Conservation (phyloP, 140 eudicot species). For the Flaveria floridana region DNA sequence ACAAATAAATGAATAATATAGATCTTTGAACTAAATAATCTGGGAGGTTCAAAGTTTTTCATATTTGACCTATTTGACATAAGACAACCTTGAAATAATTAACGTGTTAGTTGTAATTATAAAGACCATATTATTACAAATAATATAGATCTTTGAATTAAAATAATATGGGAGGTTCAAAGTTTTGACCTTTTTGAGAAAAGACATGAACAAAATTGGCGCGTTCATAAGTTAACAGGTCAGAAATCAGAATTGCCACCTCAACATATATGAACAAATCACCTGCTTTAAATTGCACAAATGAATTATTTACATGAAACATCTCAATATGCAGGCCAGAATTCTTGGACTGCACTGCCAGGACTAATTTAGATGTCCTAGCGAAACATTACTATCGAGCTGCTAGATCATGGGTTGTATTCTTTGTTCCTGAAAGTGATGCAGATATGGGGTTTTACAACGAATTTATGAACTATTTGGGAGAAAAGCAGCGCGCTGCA, state of each 20-base stretch:
- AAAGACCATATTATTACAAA: background rate
- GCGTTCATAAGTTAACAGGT: background rate
- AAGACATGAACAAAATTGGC: background rate
- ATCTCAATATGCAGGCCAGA: conserved; percentile 67
- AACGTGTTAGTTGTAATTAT: background rate
- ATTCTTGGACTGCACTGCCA: conserved; percentile 79
- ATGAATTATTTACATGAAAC: conserved; percentile 19
- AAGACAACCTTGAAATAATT: background rate
- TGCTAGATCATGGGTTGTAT: conserved; percentile 69
- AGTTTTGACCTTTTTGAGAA: background rate
- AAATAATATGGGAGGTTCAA: background rate
- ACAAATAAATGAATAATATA: background rate
- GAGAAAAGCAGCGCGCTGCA: conserved; percentile 81
- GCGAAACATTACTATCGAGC: conserved; percentile 89
- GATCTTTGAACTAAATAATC: background rate
- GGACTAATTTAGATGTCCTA: conserved; percentile 84
- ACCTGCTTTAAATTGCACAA: conserved; percentile 7
- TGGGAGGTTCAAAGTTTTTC: background rate
- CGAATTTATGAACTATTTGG: conserved; percentile 83
- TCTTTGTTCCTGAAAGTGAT: conserved; percentile 81
- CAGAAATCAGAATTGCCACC: background rate
- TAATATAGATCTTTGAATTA: background rate
- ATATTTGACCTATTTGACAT: background rate
- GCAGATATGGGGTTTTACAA: conserved; percentile 81
- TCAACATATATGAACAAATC: background rate